Evolutionary conservation across 2,329 filamentous ascomycete genomes (phyloP), one percentile per base, ranked within the genome.

Genomic region (Emergomyces orientalis): DNA sequence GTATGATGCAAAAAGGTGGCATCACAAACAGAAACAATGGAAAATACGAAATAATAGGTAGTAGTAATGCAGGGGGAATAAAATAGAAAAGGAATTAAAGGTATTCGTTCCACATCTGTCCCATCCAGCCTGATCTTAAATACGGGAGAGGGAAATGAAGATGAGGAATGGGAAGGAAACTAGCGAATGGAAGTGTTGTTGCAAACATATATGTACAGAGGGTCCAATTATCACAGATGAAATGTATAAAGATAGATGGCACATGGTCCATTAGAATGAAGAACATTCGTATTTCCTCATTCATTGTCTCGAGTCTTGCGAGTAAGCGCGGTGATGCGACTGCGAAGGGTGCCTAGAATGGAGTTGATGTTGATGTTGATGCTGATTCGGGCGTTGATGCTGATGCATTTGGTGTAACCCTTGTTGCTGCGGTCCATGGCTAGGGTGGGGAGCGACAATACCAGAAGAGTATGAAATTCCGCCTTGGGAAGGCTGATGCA

Each of bases 401-500:
- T 57, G 61, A n/a, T 43, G 61, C 41, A 41, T 34, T 55, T 54
- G 61, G 11, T 37, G 62, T 30, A 30, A 45, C 32, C 41, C 61
- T 19, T 63, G 49, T 54, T 62, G 63, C 13, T 59, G 63, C 30
- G 30, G 37, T 7, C 8, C 61, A 19, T 37, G 54, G 14, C 22
- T 37, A 22, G 57, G 22, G 27, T 63, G 62, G 7, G 61, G 39
- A 57, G 61, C 52, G 43, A 58, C 39, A 34, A 41, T 25, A 11
- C 41, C 30, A 49, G 54, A 54, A 14, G 59, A 19, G 37, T 61
- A 59, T n/a, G 51, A 27, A 27, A 27, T 56, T 11, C 32, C 63
- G 47, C 55, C 65, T 22, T 67, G 63, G 0, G 69, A 68, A 57
- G 68, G 70, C 17, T 71, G 71, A 52, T 73, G 70, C 55, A 76